A percentile compares a stretch with the other conserved stretches of the same genome.
Evolutionary conservation across 1,284 basidiomycete genomes (phyloP).

Genomic region (Afroboletus lepidellus): DNA sequence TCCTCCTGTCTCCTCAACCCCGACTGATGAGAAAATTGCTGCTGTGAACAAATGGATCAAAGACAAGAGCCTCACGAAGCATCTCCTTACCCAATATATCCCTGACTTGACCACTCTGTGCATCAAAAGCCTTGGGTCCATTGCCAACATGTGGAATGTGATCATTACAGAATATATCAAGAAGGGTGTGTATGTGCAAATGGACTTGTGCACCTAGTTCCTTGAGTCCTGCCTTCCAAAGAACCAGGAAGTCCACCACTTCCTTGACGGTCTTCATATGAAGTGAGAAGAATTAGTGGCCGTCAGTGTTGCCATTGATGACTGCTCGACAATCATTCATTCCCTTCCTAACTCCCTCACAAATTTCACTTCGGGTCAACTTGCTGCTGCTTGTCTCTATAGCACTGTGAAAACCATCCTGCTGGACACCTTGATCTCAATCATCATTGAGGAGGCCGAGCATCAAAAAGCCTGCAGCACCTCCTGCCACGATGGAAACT

Average conservation of each 20-base stretch:
- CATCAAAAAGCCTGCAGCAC: background rate
- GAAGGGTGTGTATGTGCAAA: background rate
- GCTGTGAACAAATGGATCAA: background rate
- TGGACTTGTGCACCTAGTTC: background rate
- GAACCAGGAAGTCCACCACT: background rate
- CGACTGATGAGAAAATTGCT: no score
- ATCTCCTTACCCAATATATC: background rate
- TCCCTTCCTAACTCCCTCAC: background rate
- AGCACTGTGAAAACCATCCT: background rate
- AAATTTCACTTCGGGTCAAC: background rate
- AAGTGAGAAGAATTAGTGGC: background rate
- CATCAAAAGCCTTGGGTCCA: background rate
- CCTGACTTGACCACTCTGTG: background rate
- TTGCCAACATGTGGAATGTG: background rate
- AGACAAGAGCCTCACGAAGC: background rate
- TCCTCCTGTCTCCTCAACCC: background rate
- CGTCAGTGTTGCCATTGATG: background rate
- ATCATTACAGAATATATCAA: background rate
- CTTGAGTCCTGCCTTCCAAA: background rate
- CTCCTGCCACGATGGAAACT: background rate
- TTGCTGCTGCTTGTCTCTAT: background rate
- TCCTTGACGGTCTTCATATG: background rate
- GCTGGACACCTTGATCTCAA: background rate
- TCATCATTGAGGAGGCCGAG: background rate
- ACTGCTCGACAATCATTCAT: background rate